Base-by-base conservation (phyloP, 306 rosid genomes). In the Gillenia trifoliata region DNA sequence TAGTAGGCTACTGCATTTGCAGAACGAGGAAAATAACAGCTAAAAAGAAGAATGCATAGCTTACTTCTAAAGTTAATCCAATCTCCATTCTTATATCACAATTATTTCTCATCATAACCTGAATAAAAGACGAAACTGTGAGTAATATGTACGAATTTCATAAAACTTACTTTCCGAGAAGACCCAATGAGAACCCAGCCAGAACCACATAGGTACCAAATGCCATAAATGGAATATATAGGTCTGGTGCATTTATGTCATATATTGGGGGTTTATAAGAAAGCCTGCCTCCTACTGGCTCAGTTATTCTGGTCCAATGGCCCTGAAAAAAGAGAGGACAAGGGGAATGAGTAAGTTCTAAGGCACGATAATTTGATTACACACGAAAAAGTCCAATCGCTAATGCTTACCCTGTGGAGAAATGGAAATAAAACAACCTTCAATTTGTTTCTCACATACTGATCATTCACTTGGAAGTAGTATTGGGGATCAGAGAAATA, bases 231-330 rank as follows among this genome's bases (percentile, higher is more conserved):
- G 98, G 98, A 78, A 93, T 89, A 83, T 93, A 93, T 25, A 93
- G 84, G 76, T 93, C 98, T 29, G 98, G 98, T 49, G 98, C 98
- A 75, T 93, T 93, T 77, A 93, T 93, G 77, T 93, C 98, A 83
- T 88, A 91, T 64, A 93, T 78, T 36, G 97, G 98, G 60, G 98
- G 98, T 78, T 90, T 94, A 82, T 94, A 94, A 29, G 97, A 90
- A 1, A 94, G 93, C 75, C 97, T 86, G 70, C 98, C 98, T 59
- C 98, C 96, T 0, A 91, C 97, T 68, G 98, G 98, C 79, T 94
- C 97, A 30, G 96, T 90, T 66, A 90, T 90, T 69, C 97, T 79
- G 54, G 98, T 94, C 98, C 97, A 94, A 73, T 94, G 97, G 67
- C 98, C 98, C 98, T 94, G 84, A 78, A 78, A 65, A 66, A 67